Evolutionary conservation across 768 basidiomycete genomes (phyloP), one percentile per base, ranked within the genome.

Genomic region (Phylloporus sp.): DNA sequence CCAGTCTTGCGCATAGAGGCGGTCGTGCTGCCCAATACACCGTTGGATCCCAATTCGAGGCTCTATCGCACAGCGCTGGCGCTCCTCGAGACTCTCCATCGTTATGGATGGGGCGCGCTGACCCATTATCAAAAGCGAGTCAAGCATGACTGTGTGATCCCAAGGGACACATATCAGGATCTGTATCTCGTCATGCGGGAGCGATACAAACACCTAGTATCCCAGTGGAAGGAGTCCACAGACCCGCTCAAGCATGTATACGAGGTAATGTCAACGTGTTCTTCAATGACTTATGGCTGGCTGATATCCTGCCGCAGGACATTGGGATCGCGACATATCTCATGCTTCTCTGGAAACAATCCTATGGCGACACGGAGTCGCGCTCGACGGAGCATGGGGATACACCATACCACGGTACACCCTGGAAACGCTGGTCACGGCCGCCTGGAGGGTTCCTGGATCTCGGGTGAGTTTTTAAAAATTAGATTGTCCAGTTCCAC

Each of bases 281-380:
- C 22, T 12, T 13, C 22, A 6, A n/a, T 6, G 34, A 34, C 20
- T 20, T 39, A 13, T 11, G 11, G 20, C 13, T 39, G 20, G 20
- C 2, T 43, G 16, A 43, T 34, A 29, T n/a, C 27, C 9, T 11
- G 15, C 32, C 41, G 28, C 59, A 95, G 88, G 95, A 98, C 65
- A 91, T 97, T 31, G 91, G 91, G 15, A 95, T 98, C 38, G 93
- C 93, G 3, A 91, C 92, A 2, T 97, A 89, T 66, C 75, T 98
- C 24, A 91, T 97, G 70, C 77, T 95, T 1, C 72, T 97, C 4
- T 97, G 95, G 95, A 91, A 87, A 60, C 75, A 80, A 31, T 84
- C 82, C 13, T 95, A 82, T 61, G 61, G 34, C 3, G 12, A 15
- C 20, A 26, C 26, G 4, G 43, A 41, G 16, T 26, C 40, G 24